phyloP scores from a whole-genome alignment of 305 asterid species.

The Ajuga reptans region DNA sequence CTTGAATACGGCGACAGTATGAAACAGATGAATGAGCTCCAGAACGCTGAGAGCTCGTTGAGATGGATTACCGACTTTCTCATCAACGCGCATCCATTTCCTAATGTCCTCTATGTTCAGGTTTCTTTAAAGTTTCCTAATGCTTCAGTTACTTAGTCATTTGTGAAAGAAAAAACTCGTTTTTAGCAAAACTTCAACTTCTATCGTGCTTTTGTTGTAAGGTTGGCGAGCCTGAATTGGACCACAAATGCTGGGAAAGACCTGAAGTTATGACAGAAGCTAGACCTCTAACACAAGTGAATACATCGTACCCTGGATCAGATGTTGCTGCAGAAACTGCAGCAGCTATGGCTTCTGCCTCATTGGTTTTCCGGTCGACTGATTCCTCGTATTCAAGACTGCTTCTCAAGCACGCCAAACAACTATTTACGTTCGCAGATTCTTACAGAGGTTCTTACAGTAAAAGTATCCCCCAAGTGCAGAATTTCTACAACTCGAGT shows the following conservation, averaged over 20 bases:
- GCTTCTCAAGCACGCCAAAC: conserved; percentile 45
- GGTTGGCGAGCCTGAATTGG: conserved; percentile 64
- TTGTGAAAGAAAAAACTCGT: no score
- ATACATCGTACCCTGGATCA: conserved; percentile 51
- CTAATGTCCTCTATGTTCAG: conserved; percentile 50
- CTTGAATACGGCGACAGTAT: conserved; percentile 46
- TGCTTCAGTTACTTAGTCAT: not conserved
- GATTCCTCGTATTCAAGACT: conserved; percentile 32
- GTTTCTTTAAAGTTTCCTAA: conserved; percentile 12
- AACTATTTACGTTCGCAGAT: conserved; percentile 52
- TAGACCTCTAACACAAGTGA: conserved; percentile 45
- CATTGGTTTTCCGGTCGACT: conserved; percentile 42
- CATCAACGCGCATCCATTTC: conserved; percentile 57
- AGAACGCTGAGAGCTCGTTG: conserved; percentile 41
- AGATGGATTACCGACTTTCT: conserved; percentile 63
- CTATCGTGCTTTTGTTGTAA: not conserved
- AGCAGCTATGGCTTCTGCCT: conserved; percentile 73
- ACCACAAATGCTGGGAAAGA: conserved; percentile 67
- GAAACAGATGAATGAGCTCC: conserved; percentile 31
- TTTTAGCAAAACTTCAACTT: no score
- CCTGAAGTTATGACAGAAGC: conserved; percentile 40
- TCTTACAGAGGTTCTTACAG: conserved; percentile 48
- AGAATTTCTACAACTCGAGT: conserved; percentile 47
- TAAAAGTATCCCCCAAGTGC: conserved; percentile 39
- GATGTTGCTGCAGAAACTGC: conserved; percentile 78